Evolutionary conservation across 257 asterid species (phyloP).

Genomic region (Dorcoceras hygrometricum): DNA sequence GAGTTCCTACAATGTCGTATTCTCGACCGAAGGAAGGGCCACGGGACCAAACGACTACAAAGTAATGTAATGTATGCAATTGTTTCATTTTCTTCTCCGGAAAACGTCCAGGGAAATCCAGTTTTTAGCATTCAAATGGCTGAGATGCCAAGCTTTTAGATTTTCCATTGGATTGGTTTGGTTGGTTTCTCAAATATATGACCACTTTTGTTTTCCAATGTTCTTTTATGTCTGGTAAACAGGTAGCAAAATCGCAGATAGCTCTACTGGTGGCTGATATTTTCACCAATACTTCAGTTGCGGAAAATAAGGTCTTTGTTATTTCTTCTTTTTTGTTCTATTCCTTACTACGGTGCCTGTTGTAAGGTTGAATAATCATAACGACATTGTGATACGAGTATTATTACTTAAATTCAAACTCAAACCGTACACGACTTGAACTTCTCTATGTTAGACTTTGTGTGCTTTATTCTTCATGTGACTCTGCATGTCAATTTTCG

Average conservation of each 20-base stretch:
- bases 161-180: neutral
- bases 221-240: conserved; percentile 10
- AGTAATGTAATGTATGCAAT: conserved; percentile 98
- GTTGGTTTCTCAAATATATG: conserved; percentile 3
- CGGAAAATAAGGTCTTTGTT: conserved; percentile 67
- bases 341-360: too few species aligned
- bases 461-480: neutral
- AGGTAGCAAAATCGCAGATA: conserved; percentile 77
- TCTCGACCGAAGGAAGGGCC: conserved; percentile 70
- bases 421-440: neutral
- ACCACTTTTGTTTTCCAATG: neutral
- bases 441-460: neutral
- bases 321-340: neutral
- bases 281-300: conserved; percentile 73
- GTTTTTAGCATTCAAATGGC: conserved; percentile 5
- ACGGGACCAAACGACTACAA: conserved; percentile 59
- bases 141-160: neutral
- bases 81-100: conserved; percentile 30
- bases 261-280: conserved; percentile 85
- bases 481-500: conserved; percentile 1
- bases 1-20: conserved; percentile 67
- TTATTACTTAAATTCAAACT: neutral
- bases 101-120: conserved; percentile 20
- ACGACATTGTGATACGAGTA: too few species aligned
- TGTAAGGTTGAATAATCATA: too few species aligned